Percentiles rank a stretch among this genome's conserved stretches.
These are phyloP conservation scores for Brassica hybrid DNA, from an alignment of 441 rosid species.

Conservation along the genomic window DNA sequence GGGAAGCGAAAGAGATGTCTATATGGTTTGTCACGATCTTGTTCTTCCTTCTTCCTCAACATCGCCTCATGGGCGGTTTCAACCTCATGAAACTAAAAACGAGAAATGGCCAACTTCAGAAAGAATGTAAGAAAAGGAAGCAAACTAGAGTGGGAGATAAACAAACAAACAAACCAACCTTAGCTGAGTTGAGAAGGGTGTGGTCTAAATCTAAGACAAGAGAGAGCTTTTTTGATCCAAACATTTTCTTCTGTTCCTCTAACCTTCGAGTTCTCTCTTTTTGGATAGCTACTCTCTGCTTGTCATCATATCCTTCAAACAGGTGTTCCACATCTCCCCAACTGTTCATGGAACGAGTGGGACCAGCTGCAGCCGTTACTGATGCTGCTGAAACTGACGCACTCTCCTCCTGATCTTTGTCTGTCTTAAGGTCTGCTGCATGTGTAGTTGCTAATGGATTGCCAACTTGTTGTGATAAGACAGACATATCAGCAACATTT, in stretches of 20 bases:
- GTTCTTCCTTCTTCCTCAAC: constrained; percentile 94
- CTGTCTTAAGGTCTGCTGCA: constrained; percentile 50
- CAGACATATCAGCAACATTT: constrained; percentile 64
- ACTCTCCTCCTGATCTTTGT: constrained; percentile 44
- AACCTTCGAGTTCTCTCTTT: constrained; percentile 92
- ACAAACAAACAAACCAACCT: constrained; percentile 49
- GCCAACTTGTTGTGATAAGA: constrained; percentile 61
- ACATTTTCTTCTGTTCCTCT: constrained; percentile 97
- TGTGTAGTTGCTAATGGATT: constrained; percentile 44
- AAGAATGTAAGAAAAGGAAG: neutral
- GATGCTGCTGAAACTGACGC: constrained; percentile 46
- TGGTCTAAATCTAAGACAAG: constrained; percentile 99
- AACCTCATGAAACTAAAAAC: constrained; percentile 81
- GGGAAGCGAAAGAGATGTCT: constrained; percentile 93
- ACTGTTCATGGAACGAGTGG: constrained; percentile 52
- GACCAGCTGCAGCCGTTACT: constrained; percentile 49
- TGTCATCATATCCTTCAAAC: constrained; percentile 89
- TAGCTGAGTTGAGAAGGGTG: constrained; percentile 99
- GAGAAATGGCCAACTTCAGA: constrained; percentile 14
- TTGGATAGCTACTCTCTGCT: constrained; percentile 92
- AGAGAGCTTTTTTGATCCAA: constrained; percentile 83
- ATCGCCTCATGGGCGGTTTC: constrained; percentile 86
- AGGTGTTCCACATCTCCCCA: constrained; percentile 97
- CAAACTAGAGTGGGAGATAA: constrained; percentile 17
- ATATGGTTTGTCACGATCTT: constrained; percentile 84